A percentile compares a stretch with the other conserved stretches of the same genome.
Evolutionary conservation across 257 asterid genomes (phyloP).

Genomic region (Salvia rosmarinus): DNA sequence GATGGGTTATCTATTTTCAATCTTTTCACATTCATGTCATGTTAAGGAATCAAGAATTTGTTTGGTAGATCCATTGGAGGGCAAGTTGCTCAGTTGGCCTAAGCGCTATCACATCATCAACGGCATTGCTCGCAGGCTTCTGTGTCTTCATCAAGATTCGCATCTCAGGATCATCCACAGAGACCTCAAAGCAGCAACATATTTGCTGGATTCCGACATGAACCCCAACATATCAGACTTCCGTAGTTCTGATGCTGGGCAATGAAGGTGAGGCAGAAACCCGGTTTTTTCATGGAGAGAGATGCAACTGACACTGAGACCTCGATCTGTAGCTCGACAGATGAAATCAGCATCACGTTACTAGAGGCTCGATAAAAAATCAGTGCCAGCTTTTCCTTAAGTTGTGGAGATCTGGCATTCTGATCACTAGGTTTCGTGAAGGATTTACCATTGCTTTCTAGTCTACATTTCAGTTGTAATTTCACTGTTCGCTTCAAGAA

Average conservation of each 20-base stretch:
- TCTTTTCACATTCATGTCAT: neutral
- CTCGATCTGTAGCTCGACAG: constrained; percentile 17
- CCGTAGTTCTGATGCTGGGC: constrained; percentile 26
- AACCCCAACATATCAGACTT: constrained; percentile 31
- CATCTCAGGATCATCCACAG: constrained; percentile 32
- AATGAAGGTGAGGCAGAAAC: constrained; percentile 27
- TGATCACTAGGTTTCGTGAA: neutral
- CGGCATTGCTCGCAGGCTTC: constrained; percentile 31
- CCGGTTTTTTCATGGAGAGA: constrained; percentile 25
- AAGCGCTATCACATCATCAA: constrained; percentile 22
- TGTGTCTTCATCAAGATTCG: constrained; percentile 32
- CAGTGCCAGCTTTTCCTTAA: neutral
- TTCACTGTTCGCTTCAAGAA: no score
- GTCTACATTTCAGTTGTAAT: no score
- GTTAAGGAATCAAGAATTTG: neutral
- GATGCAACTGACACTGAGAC: neutral
- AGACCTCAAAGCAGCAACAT: constrained; percentile 27
- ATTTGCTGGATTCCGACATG: constrained; percentile 21
- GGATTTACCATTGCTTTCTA: neutral
- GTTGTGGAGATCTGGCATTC: neutral
- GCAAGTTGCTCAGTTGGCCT: constrained; percentile 24
- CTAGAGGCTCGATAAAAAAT: constrained; percentile 15
- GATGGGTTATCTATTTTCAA: neutral
- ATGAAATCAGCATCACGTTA: constrained; percentile 22
- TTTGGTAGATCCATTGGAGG: constrained; percentile 19